Evolutionary conservation across 1,284 basidiomycete genomes (phyloP), one percentile per base, ranked within the genome.

Genomic region (Leccinum cinnamomeum): DNA sequence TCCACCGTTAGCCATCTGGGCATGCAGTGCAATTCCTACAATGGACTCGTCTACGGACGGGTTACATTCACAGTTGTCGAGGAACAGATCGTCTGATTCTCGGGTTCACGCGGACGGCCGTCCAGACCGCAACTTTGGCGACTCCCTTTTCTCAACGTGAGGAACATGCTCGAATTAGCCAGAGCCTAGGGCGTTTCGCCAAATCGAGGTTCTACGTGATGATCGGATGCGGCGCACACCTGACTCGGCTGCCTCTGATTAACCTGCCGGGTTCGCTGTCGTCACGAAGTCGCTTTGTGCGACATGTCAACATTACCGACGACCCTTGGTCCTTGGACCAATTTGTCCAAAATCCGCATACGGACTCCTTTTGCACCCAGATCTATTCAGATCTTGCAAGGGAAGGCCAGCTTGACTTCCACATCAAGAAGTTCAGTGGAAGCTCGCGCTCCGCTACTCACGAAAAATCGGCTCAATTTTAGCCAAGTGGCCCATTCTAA

Each of bases 401-500:
- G 62, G 53, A 64, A 41, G 59, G 16, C 56, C 41, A 60, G 33
- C 56, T 56, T 57, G 56, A 70, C 63, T 68, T 58, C 71, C 64
- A 53, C 65, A 70, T 72, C 73, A 62, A 73, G 72, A 74, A 72
- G 64, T 41, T 30, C 58, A 16, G 51, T 50, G 61, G 64, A 68
- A 62, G 59, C 57, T 58, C 61, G 20, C 61, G 44, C 51, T 54
- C 61, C 62, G 69, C 66, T 68, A 71, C 71, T 76, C 74, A 74
- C 72, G 66, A 71, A 62, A 62, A 50, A 50, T 56, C 64, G 62
- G 62, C 64, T 71, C 69, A 70, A 76, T 67, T 70, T 69, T 66
- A 72, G 62, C 57, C 69, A 66, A 53, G 64, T 58, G 63, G 62
- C 14, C 57, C 67, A 57, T 62, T 64, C 58, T 64, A 69, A 18